These are phyloP conservation scores for Graphilbum sp. DNA, from an alignment of 2,329 filamentous ascomycete genomes.

Conservation along the genomic window DNA sequence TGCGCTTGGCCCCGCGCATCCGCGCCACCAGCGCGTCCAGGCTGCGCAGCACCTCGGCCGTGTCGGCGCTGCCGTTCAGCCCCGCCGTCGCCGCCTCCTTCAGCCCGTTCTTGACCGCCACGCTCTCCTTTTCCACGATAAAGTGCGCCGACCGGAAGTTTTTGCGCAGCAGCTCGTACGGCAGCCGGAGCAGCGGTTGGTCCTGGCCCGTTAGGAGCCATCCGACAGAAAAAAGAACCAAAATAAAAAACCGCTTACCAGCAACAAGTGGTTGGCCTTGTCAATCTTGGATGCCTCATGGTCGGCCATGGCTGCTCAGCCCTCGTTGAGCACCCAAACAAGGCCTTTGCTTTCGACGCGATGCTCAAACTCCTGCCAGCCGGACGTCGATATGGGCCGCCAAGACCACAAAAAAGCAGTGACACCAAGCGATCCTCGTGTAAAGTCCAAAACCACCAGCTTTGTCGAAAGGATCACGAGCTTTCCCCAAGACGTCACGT, in stretches of 20 bases:
- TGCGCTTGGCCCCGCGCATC: constrained; percentile 77
- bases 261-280: constrained; percentile 58
- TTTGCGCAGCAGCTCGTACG: constrained; percentile 80
- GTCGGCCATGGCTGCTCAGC: constrained; percentile 40
- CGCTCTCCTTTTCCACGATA: constrained; percentile 55
- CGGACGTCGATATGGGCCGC: too few species aligned
- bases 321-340: too few species aligned
- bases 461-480: too few species aligned
- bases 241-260: constrained; percentile 33
- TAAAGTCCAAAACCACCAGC: too few species aligned
- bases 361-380: too few species aligned
- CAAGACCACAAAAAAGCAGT: too few species aligned
- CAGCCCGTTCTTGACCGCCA: constrained; percentile 42
- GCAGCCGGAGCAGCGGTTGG: constrained; percentile 83
- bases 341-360: too few species aligned
- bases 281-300: constrained; percentile 51
- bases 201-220: constrained; percentile 38
- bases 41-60: constrained; percentile 58
- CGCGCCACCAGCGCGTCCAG: constrained; percentile 74
- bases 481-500: too few species aligned
- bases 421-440: too few species aligned
- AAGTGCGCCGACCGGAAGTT: constrained; percentile 83
- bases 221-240: too few species aligned
- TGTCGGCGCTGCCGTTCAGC: constrained; percentile 41
- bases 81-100: constrained; percentile 51